Evolutionary conservation across 371 early-diverging fungal species (phyloP).

Genomic region (Phascolomyces articulosus): DNA sequence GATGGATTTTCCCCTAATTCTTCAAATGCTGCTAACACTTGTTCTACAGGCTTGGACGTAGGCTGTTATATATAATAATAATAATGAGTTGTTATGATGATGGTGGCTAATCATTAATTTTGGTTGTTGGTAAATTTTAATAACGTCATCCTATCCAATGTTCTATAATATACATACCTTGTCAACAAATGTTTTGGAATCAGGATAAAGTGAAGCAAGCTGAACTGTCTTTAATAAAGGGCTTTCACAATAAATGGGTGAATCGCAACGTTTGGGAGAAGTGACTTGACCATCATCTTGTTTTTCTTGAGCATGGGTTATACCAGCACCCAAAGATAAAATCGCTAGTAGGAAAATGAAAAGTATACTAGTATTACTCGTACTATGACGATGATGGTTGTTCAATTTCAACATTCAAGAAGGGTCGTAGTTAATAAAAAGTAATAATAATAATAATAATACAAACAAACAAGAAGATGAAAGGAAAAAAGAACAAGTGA

Average conservation of each 20-base stretch:
- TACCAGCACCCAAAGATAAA: background rate
- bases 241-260: constrained; percentile 76
- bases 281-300: background rate
- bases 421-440: background rate
- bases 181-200: constrained; percentile 78
- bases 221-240: constrained; percentile 64
- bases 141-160: too few species aligned
- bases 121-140: background rate
- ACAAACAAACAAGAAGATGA: background rate
- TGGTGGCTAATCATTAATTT: too few species aligned
- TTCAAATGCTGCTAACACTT: constrained; percentile 60
- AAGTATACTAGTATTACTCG: background rate
- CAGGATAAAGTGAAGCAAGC: constrained; percentile 57
- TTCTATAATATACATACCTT: constrained; percentile 30
- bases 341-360: background rate
- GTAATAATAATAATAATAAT: background rate
- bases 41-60: constrained; percentile 54
- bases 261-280: constrained; percentile 49
- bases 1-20: constrained; percentile 52
- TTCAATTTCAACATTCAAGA: background rate
- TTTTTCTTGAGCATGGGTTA: too few species aligned
- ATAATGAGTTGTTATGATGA: too few species aligned
- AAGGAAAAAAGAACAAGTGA: too few species aligned
- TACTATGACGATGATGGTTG: too few species aligned
- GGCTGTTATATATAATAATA: constrained; percentile 43